Conservation (phyloP, 2,329 filamentous ascomycete genomes). For the Ascochyta koolunga region DNA sequence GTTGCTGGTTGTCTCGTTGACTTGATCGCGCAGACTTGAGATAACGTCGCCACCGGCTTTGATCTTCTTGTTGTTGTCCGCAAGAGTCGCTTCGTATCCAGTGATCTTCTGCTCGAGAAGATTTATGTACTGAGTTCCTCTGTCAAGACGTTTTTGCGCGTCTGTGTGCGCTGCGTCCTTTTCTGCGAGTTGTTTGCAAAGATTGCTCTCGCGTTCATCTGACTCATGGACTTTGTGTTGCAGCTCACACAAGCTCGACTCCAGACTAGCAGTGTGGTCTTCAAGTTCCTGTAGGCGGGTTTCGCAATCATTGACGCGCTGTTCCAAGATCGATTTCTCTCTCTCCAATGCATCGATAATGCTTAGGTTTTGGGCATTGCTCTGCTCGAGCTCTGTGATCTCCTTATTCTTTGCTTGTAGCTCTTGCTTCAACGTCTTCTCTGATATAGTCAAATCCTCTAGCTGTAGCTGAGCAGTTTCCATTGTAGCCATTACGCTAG, state of each 20-base stretch:
- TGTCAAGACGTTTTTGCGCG: slow-evolving; percentile 27
- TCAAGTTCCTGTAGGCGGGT: slow-evolving; percentile 33
- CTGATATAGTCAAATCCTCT: slow-evolving; percentile 22
- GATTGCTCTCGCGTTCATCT: slow-evolving; percentile 28
- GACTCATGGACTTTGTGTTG: slow-evolving; percentile 28
- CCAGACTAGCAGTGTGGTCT: slow-evolving; percentile 23
- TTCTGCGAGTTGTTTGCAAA: slow-evolving; percentile 29
- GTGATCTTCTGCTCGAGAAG: slow-evolving; percentile 33
- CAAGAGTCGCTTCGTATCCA: slow-evolving; percentile 28
- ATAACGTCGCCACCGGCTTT: slow-evolving; percentile 29
- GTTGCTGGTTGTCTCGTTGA: slow-evolving; percentile 27
- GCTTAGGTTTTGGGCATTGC: slow-evolving; percentile 21
- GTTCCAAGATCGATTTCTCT: slow-evolving; percentile 31
- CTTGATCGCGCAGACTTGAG: slow-evolving; percentile 30
- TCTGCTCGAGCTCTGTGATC: slow-evolving; percentile 34
- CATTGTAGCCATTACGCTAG: slow-evolving; percentile 29
- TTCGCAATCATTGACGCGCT: slow-evolving; percentile 23
- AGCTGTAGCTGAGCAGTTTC: slow-evolving; percentile 31
- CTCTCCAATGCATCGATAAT: slow-evolving; percentile 30
- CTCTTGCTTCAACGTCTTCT: slow-evolving; percentile 28
- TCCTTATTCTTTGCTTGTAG: slow-evolving; percentile 34
- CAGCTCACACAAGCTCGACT: slow-evolving; percentile 27
- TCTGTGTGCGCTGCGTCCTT: slow-evolving; percentile 26
- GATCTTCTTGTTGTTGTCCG: slow-evolving; percentile 34
- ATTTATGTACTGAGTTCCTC: slow-evolving; percentile 26